phyloP scores from a whole-genome alignment of 192 early-diverging fungal species.

The Umbelopsis isabellina region DNA sequence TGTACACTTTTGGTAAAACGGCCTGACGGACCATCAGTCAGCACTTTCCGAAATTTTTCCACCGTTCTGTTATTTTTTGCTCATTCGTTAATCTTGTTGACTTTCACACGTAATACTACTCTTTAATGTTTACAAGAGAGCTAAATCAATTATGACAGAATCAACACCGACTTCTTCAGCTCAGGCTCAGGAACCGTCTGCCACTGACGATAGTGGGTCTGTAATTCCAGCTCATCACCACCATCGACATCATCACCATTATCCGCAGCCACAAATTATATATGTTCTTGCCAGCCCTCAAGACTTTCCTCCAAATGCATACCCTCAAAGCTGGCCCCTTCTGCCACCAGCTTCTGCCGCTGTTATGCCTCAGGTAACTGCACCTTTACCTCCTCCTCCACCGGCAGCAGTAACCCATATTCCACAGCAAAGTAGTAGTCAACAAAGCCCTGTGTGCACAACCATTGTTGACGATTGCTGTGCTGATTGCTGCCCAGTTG shows the following conservation, averaged over 20 bases:
- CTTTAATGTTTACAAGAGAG: conserved; percentile 4
- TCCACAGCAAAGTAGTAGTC: neutral
- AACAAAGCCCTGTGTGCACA: neutral
- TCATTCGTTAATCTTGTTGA: neutral
- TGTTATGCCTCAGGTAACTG: neutral
- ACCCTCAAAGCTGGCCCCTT: neutral
- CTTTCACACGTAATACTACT: neutral
- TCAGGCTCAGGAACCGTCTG: neutral
- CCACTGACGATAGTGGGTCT: neutral
- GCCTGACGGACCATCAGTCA: no score
- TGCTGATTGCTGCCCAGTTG: conserved; percentile 40
- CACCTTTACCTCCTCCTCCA: neutral
- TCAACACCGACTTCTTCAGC: neutral
- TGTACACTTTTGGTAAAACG: no score
- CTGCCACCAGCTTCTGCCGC: neutral
- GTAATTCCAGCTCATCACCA: conserved; percentile 6
- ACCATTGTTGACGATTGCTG: conserved; percentile 38
- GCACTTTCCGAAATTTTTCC: no score
- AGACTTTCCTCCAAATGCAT: conserved; percentile 11
- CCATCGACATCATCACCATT: conserved; percentile 19
- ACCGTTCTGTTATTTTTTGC: neutral
- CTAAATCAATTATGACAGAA: conserved; percentile 9
- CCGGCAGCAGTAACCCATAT: neutral
- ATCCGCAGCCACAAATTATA: conserved; percentile 1
- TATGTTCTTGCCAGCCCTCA: conserved; percentile 4